Conservation (phyloP, 306 rosid genomes). For the Delonix regia region DNA sequence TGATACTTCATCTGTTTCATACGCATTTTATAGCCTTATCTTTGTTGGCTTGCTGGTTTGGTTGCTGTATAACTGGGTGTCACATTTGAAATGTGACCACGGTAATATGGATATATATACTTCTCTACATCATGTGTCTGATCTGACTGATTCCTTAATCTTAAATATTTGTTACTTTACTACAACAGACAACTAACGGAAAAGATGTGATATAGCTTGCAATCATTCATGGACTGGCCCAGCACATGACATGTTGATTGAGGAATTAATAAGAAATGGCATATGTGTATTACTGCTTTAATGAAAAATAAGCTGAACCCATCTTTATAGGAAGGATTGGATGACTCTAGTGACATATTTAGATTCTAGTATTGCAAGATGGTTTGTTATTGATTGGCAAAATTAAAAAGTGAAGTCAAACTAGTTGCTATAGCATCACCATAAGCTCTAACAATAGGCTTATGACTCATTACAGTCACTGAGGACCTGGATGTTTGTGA, state of each 20-base stretch:
- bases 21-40: not conserved
- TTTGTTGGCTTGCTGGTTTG: not conserved
- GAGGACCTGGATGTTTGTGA: not conserved
- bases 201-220: not conserved
- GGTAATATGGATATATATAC: constrained; percentile 10
- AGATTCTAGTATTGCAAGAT: not conserved
- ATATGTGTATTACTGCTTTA: not conserved
- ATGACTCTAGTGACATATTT: not conserved
- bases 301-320: not conserved
- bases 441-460: not conserved
- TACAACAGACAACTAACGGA: too few relatives aligned
- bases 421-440: constrained; percentile 5
- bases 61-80: not conserved
- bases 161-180: not conserved
- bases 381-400: too few relatives aligned
- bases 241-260: not conserved
- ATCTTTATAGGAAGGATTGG: not conserved
- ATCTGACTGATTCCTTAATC: not conserved
- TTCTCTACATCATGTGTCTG: not conserved
- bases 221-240: not conserved
- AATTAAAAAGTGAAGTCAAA: not conserved
- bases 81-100: too few relatives aligned
- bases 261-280: not conserved
- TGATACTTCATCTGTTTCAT: not conserved
- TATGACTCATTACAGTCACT: not conserved